Evolutionary conservation across 2,329 filamentous ascomycete genomes (phyloP).

Genomic region (Acrocalymma vagum): DNA sequence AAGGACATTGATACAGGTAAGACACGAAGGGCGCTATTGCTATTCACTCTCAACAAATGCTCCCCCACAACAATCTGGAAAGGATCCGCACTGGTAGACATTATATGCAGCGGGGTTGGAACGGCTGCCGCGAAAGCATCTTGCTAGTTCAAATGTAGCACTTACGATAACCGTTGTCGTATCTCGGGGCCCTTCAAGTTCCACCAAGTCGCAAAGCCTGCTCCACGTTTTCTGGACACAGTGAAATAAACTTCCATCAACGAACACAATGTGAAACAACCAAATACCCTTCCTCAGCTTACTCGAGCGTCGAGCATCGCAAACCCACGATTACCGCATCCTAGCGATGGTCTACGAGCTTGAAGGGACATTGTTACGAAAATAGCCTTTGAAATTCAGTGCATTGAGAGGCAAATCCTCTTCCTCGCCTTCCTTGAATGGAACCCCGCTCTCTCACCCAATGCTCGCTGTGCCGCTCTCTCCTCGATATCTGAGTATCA

Average conservation of each 20-base stretch:
- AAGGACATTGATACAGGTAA: too few relatives aligned
- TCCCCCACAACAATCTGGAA: slow-evolving; percentile 4
- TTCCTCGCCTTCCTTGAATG: not conserved
- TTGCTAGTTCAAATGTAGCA: slow-evolving; percentile 13
- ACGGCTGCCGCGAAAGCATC: slow-evolving; percentile 7
- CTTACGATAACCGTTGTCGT: slow-evolving; percentile 18
- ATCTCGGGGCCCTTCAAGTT: slow-evolving; percentile 7
- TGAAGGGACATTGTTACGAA: not conserved
- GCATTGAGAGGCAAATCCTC: not conserved
- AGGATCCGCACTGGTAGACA: slow-evolving; percentile 7
- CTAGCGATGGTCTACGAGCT: not conserved
- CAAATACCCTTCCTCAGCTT: slow-evolving; percentile 9
- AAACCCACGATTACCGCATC: slow-evolving; percentile 2
- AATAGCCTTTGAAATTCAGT: not conserved
- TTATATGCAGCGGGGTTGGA: slow-evolving; percentile 10
- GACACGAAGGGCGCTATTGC: too few relatives aligned
- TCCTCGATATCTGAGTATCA: too few relatives aligned
- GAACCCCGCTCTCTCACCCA: slow-evolving; percentile 12
- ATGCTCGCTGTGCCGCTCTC: slow-evolving; percentile 20
- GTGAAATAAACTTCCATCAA: slow-evolving; percentile 12
- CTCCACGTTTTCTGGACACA: slow-evolving; percentile 15
- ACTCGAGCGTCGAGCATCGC: slow-evolving; percentile 7
- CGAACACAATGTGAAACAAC: slow-evolving; percentile 14
- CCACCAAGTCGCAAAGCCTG: slow-evolving; percentile 4
- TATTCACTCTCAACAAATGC: slow-evolving; percentile 12